Conservation (phyloP, 208 protist species). For the Angomonas deanei region DNA sequence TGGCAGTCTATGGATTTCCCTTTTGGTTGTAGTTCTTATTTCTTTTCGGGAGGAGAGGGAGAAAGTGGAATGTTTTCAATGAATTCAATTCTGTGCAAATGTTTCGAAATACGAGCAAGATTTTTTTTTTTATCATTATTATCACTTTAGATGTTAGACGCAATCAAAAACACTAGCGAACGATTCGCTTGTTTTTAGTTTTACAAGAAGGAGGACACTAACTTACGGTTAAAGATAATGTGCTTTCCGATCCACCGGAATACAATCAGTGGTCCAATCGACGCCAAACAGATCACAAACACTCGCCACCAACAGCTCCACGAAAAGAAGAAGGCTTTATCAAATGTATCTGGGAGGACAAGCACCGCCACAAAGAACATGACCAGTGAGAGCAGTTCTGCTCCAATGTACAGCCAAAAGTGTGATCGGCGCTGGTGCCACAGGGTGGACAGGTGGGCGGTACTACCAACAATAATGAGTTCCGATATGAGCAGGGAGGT, state of each 20-base stretch:
- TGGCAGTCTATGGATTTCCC: too few relatives aligned
- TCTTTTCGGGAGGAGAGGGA: not conserved
- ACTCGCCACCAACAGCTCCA: constrained; percentile 89
- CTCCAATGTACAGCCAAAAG: constrained; percentile 81
- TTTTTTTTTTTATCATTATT: too few relatives aligned
- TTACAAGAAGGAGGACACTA: constrained; percentile 17
- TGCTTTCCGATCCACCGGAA: constrained; percentile 41
- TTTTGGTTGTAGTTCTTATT: too few relatives aligned
- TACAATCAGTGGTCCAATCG: constrained; percentile 49
- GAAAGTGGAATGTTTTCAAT: not conserved
- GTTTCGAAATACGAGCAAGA: too few relatives aligned
- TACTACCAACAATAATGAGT: constrained; percentile 92
- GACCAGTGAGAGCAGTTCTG: constrained; percentile 85
- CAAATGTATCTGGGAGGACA: constrained; percentile 90
- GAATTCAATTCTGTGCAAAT: too few relatives aligned
- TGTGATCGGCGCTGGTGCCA: constrained; percentile 57
- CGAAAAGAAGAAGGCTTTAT: constrained; percentile 90
- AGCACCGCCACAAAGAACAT: constrained; percentile 91
- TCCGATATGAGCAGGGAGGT: constrained; percentile 97
- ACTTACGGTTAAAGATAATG: constrained; percentile 37
- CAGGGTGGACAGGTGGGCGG: constrained; percentile 89
- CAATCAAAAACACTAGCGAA: not conserved
- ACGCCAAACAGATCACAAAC: constrained; percentile 69
- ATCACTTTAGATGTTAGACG: too few relatives aligned
- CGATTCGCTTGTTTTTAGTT: not conserved